Conservation (phyloP, 2,329 filamentous ascomycete species). For the Talaromyces sp. region DNA sequence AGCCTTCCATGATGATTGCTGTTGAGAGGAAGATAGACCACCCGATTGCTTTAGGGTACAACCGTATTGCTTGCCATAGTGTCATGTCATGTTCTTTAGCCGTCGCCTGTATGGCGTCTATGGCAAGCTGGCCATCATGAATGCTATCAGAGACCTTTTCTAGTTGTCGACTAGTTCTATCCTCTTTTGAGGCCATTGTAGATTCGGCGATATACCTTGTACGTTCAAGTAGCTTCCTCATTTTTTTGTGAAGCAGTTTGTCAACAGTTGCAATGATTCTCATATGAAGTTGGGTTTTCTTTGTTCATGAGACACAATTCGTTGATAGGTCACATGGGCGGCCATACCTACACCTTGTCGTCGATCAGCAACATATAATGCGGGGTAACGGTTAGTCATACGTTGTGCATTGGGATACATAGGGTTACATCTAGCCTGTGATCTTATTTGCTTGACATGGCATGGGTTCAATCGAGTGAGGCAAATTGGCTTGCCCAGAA, state of each 20-base stretch:
- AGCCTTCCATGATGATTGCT: slow-evolving; percentile 88
- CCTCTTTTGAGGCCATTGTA: not conserved
- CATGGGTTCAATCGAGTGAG: not conserved
- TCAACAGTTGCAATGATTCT: not conserved
- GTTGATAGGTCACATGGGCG: not conserved
- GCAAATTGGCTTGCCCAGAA: too few relatives aligned
- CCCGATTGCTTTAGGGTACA: slow-evolving; percentile 82
- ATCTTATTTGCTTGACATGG: not conserved
- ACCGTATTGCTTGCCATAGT: slow-evolving; percentile 69
- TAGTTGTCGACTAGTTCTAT: not conserved
- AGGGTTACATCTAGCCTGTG: not conserved
- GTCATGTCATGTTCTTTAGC: slow-evolving; percentile 62
- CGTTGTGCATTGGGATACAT: not conserved
- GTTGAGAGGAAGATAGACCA: slow-evolving; percentile 86
- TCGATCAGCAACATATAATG: not conserved
- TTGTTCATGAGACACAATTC: not conserved
- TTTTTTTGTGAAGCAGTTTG: not conserved
- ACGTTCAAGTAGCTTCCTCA: too few relatives aligned
- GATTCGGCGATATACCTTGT: not conserved
- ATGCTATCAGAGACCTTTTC: not conserved
- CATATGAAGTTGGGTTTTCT: not conserved
- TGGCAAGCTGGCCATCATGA: slow-evolving; percentile 27
- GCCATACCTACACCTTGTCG: not conserved
- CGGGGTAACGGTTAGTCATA: slow-evolving; percentile 1
- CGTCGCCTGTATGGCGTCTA: slow-evolving; percentile 44